Evolutionary conservation across 345 rosid genomes (phyloP), one percentile per base, ranked within the genome.

Genomic region (Arabis alpina): DNA sequence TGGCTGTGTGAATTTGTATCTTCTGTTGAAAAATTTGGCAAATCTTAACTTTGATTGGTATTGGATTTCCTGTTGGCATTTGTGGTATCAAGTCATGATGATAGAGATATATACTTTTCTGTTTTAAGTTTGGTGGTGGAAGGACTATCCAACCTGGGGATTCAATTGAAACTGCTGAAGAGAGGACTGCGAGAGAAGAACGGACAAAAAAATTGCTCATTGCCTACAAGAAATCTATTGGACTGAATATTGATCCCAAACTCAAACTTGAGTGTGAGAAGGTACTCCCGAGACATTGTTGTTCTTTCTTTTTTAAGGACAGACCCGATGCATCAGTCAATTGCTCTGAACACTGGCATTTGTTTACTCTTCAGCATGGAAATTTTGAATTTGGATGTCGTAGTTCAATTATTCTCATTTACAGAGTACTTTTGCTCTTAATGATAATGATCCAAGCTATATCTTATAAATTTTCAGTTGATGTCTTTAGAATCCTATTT

Each of bases 61-160:
- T 40, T 45, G 45, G 51, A 72, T 40, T 61, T 37, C 12, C 23
- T 43, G 40, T 45, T 72, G 52, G 8, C 7, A 14, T 54, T 25
- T 1, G 3, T 71, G 13, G 41, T 43, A 9, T 43, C 56, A 36
- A 72, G 53, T 64, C 13, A 10, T 57, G 54, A 53, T 54, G 24
- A 14, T 28, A 40, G 43, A 45, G 39, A 54, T 68, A 54, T 39
- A 36, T 53, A 10, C 40, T 56, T 73, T 72, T 51, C 9, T 73
- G 34, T 41, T 54, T 70, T 48, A 71, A 89, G 97, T 90, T 79
- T 84, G 97, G 97, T 47, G 97, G 97, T 74, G 97, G 97, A 74
- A 93, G 75, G 79, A 84, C 79, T 28, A 79, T 93, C 71, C 87
- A 76, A 53, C 96, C 96, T 0, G 96, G 97, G n/a, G 97, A 93